Conservation (phyloP, 75 land plant genomes). For the Cupressus sempervirens region DNA sequence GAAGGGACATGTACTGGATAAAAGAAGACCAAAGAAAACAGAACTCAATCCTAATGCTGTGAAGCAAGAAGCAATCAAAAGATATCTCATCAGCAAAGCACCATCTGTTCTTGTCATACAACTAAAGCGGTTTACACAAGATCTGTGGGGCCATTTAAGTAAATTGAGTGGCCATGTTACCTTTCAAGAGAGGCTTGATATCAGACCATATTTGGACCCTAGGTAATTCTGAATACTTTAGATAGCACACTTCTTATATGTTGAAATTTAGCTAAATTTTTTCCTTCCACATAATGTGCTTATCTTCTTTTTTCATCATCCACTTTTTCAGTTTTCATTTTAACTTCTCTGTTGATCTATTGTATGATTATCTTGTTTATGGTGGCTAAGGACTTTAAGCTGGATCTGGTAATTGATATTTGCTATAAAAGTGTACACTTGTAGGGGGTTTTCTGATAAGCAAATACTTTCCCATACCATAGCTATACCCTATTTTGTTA, state of each 20-base stretch:
- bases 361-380: not conserved
- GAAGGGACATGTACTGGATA: constrained; percentile 13
- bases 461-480: not conserved
- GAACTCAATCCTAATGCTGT: constrained; percentile 30
- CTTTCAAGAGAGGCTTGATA: constrained; percentile 71
- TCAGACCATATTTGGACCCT: constrained; percentile 71
- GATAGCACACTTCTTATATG: not conserved
- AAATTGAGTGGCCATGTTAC: constrained; percentile 83
- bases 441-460: not conserved
- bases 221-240: constrained; percentile 39
- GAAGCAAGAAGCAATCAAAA: constrained; percentile 78
- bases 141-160: constrained; percentile 77
- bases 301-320: not conserved
- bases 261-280: not conserved
- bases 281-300: not conserved
- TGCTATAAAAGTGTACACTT: not conserved
- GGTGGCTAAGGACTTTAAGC: not conserved
- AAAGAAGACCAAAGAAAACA: constrained; percentile 18
- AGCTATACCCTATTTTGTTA: not conserved
- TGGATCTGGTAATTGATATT: not conserved
- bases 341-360: not conserved
- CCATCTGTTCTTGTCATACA: constrained; percentile 83
- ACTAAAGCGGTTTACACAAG: constrained; percentile 89
- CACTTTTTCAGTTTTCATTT: not conserved
- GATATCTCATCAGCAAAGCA: constrained; percentile 63